Evolutionary conservation across 345 rosid species (phyloP), one percentile per base, ranked within the genome.

Genomic region (Citrus hindsii): DNA sequence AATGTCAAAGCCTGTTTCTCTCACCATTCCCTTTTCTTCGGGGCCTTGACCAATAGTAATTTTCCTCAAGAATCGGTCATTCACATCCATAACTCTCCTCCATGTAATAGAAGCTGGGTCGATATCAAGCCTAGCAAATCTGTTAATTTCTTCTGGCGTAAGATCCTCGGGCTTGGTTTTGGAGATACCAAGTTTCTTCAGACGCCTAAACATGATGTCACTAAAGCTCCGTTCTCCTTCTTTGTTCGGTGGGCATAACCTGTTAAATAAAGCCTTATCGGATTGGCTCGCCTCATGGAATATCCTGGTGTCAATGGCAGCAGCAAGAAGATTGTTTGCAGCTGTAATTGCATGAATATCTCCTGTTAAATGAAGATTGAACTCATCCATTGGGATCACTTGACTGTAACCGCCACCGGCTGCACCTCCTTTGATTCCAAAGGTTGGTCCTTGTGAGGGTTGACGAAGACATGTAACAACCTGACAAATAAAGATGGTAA

Each of bases 321-420:
- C 99, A 64, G 99, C 98, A 73, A 97, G 90, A 79, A 97, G 98
- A 86, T 97, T 97, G 89, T 94, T 97, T 77, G 99, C 96, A 81
- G 99, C 99, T 9, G 99, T 93, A 30, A 97, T 97, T 7, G 99
- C 99, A 84, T 97, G 99, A 76, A 94, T 97, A 81, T 97, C 99
- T 72, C 99, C 99, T 0, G 99, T 97, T 58, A 97, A 89, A 77
- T 94, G 98, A 82, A 97, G 95, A 84, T 97, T 94, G 83, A 97
- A 94, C 86, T 97, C 99, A 82, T 97, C 99, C 99, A 97, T 97
- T 24, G 99, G 99, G 70, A 94, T 91, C 74, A 97, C 98, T 82
- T 97, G 99, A 86, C 98, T 97, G 69, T 97, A 94, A 48, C 99
- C 99, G 61, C 99, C 99, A 77, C 99, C 99, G 0, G 98, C 99